phyloP scores from a whole-genome alignment of 192 early-diverging fungal genomes.

The Podila epicladia region DNA sequence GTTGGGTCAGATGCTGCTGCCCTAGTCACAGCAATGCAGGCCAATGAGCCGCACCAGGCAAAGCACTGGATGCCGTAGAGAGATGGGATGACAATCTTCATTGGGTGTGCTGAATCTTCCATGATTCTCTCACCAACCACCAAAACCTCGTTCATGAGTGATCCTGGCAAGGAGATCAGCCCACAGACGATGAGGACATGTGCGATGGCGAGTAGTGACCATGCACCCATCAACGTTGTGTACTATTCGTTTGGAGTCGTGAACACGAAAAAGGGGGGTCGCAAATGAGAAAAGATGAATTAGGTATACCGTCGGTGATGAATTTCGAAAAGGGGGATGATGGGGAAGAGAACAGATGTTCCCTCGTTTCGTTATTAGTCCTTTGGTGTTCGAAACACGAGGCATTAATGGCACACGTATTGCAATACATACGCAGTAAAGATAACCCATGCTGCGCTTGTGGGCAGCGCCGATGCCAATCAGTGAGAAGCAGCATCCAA shows the following conservation, averaged over 20 bases:
- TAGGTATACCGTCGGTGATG: background rate
- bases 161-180: constrained; percentile 7
- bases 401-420: background rate
- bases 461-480: constrained; percentile 40
- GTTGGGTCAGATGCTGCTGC: constrained; percentile 6
- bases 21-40: constrained; percentile 9
- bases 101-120: constrained; percentile 1
- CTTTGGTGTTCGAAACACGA: background rate
- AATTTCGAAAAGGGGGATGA: background rate
- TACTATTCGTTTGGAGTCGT: constrained; percentile 16
- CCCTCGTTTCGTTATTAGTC: too few species aligned
- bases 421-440: constrained; percentile 33
- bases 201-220: constrained; percentile 19
- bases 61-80: constrained; percentile 23
- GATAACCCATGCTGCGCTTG: constrained; percentile 35
- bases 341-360: background rate
- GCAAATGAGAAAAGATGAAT: background rate
- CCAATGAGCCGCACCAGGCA: constrained; percentile 20
- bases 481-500: constrained; percentile 25
- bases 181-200: constrained; percentile 22
- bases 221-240: constrained; percentile 25
- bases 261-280: background rate
- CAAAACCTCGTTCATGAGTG: constrained; percentile 12
- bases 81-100: constrained; percentile 5
- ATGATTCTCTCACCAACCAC: constrained; percentile 26